phyloP scores from a whole-genome alignment of 179 eudicot genomes.

The Amaranthus tricolor region DNA sequence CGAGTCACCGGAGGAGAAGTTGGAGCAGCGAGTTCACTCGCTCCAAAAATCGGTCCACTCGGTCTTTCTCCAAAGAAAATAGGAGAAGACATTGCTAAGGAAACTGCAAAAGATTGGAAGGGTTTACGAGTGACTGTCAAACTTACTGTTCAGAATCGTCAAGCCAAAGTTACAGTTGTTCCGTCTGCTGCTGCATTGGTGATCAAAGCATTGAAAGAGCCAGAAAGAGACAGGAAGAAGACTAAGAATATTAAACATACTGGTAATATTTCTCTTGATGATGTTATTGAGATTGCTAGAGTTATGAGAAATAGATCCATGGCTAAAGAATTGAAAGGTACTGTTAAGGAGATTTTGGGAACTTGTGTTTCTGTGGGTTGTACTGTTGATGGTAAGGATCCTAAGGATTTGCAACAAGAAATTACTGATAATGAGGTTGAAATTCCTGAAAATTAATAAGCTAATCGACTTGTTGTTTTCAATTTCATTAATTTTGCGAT shows the following conservation, averaged over 20 bases:
- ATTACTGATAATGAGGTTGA: constrained; percentile 71
- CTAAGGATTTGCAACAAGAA: constrained; percentile 79
- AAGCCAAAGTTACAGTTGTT: constrained; percentile 81
- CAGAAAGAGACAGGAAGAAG: constrained; percentile 82
- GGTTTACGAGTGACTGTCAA: constrained; percentile 87
- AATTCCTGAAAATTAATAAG: constrained; percentile 49
- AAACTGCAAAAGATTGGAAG: constrained; percentile 91
- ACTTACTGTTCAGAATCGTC: constrained; percentile 86
- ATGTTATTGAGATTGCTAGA: constrained; percentile 75
- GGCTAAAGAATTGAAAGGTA: constrained; percentile 67
- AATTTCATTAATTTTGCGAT: neutral
- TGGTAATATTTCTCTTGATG: constrained; percentile 72
- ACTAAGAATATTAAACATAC: constrained; percentile 73
- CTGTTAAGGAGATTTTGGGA: constrained; percentile 81
- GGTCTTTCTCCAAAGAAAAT: constrained; percentile 84
- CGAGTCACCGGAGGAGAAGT: constrained; percentile 88
- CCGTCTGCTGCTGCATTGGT: constrained; percentile 85
- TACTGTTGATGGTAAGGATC: constrained; percentile 78
- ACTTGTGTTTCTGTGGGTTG: constrained; percentile 85
- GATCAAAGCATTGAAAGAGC: constrained; percentile 81
- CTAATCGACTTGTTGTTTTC: no score
- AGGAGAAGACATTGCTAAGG: constrained; percentile 92
- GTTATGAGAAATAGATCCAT: constrained; percentile 65
- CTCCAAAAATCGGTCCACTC: constrained; percentile 82
- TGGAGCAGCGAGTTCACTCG: constrained; percentile 80